Base-by-base conservation (phyloP, 768 basidiomycete genomes). In the Cantharellus cinnabarinus region DNA sequence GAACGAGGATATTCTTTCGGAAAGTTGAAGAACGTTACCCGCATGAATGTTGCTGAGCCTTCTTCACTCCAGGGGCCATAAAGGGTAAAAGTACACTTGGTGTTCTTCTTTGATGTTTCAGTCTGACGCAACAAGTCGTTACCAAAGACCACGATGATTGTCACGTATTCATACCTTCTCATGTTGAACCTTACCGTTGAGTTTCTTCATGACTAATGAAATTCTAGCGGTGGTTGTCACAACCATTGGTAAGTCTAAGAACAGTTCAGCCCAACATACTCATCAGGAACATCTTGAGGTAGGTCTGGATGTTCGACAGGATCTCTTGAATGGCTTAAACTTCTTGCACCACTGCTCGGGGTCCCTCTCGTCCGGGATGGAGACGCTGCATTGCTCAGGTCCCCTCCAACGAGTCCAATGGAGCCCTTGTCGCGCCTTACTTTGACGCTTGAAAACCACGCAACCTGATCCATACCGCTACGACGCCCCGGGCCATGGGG, bases 41-140 rank as follows among this genome's bases (percentile, higher is more conserved):
- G 82, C 60, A 91, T 81, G 70, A 89, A 91, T 4, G 70, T 68
- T 85, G 84, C 20, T 82, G 83, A 5, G 82, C 83, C 0, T 77
- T 57, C 79, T 59, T 83, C 84, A n/a, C 86, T 89, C 90, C 90
- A 93, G 2, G 89, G 90, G 2, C 88, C 88, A 62, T 88, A 81
- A 50, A 97, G 72, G 3, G 89, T 86, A 53, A 95, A 74, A 1
- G 89, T 90, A 64, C 88, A 87, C 44, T 10, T 48, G 10, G 7
- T 54, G 10, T 80, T 83, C 5, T 89, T 79, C 52, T 66, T 66
- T 4, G 53, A 55, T 40, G 73, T 61, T 60, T 74, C 72, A 57
- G 73, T 68, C 73, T 75, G 59, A 3, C 14, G 50, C 14, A 38
- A 37, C 38, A 41, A 42, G 3, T 10, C 15, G 5, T 37, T 34